Evolutionary conservation across 495 filamentous ascomycete species (phyloP), one percentile per base, ranked within the genome.

Genomic region (Penicillium fimorum): DNA sequence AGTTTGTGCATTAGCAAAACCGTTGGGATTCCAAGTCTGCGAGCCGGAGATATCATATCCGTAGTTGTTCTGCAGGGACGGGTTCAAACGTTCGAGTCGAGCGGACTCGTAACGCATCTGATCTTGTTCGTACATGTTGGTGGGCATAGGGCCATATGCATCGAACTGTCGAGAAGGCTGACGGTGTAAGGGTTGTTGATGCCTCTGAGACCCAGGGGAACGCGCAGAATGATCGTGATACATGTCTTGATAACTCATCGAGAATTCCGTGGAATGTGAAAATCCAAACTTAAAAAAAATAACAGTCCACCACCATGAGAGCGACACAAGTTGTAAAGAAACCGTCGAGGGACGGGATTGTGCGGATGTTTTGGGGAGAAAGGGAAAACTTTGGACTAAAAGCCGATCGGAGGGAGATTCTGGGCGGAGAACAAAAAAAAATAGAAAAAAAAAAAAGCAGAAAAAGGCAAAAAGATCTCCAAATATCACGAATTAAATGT

Each of bases 121-220:
- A 51, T 87, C 86, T 42, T 47, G 45, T 2, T 87, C 84, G 67
- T 85, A 88, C 64, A 87, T 73, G 44, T 83, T 84, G 46, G 78
- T 77, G 29, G 82, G 82, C 73, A 82, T 80, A 41, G 78, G 73
- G 47, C 81, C 81, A 70, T 85, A 87, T 43, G 82, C 77, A 60
- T 88, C 85, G 62, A 88, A 88, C 60, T 90, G 80, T 64, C 85
- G 74, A 61, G 86, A 85, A 60, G 87, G 71, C 69, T 88, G 81
- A 62, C 83, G 81, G 63, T 86, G 84, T 41, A 91, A 77, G 33
- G 84, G 83, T 61, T 86, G 80, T 38, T 84, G 81, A 65, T 84
- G 83, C 59, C 83, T 80, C 62, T 82, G 82, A 47, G 82, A 81
- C 58, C 80, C 81, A 54, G 83, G 83, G 58, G 82, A 85, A 61